Conservation (phyloP, 2,329 filamentous ascomycete genomes). For the Onygena corvina region DNA sequence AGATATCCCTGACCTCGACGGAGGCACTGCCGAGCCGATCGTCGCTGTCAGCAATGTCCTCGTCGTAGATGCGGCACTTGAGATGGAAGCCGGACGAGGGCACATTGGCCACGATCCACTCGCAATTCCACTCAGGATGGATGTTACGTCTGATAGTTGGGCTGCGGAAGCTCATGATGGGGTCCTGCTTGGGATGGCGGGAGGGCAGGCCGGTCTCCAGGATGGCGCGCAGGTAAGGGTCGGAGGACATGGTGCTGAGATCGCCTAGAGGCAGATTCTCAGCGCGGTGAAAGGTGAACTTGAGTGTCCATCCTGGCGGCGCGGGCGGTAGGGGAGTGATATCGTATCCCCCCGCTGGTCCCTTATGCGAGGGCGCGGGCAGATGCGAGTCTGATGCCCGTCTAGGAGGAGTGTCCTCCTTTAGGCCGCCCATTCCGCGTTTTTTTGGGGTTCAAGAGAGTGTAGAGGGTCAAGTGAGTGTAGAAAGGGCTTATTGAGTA, state of each 20-base stretch:
- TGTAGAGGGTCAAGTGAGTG: too few relatives aligned
- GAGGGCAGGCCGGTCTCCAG: constrained; percentile 57
- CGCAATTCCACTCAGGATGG: constrained; percentile 67
- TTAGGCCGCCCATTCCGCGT: too few relatives aligned
- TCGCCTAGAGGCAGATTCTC: constrained; percentile 73
- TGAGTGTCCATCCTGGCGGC: constrained; percentile 69
- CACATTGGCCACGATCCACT: constrained; percentile 82
- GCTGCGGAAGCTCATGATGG: constrained; percentile 57
- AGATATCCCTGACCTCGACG: constrained; percentile 49
- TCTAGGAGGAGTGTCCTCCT: not conserved
- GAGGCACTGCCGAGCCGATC: constrained; percentile 82
- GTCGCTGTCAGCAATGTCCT: constrained; percentile 74
- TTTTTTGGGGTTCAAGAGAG: too few relatives aligned
- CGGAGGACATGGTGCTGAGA: constrained; percentile 61
- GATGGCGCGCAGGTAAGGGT: constrained; percentile 72
- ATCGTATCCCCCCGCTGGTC: constrained; percentile 68
- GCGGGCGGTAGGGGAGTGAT: constrained; percentile 61
- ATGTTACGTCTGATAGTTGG: constrained; percentile 59
- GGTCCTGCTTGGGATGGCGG: constrained; percentile 74
- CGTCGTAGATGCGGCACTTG: constrained; percentile 80
- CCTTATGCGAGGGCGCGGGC: constrained; percentile 8
- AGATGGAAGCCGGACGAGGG: constrained; percentile 68
- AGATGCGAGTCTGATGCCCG: not conserved
- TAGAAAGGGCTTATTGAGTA: too few relatives aligned
- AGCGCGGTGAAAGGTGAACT: constrained; percentile 72